These are phyloP conservation scores for Gypsophila paniculata DNA, from an alignment of 179 eudicot species.

Conservation along the genomic window DNA sequence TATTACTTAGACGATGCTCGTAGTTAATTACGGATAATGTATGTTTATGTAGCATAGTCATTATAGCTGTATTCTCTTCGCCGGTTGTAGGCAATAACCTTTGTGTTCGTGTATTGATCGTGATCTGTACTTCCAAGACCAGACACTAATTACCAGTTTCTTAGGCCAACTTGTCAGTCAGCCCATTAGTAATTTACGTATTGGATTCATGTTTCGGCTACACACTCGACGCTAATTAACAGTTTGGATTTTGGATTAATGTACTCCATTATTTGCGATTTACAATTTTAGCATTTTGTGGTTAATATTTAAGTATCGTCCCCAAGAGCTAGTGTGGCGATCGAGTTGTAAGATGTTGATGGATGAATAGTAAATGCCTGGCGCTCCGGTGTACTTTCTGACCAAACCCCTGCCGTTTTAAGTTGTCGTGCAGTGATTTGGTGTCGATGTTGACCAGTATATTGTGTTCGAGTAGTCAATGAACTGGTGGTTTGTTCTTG, in stretches of 20 bases:
- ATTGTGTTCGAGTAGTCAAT: not conserved
- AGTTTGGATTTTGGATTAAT: not conserved
- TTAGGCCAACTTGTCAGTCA: not conserved
- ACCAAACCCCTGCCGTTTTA: not conserved
- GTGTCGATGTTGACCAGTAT: not conserved
- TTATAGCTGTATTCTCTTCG: not conserved
- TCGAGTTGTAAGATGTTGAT: conserved; percentile 4
- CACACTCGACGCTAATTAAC: too few species aligned
- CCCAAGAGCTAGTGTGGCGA: not conserved
- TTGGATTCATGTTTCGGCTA: too few species aligned
- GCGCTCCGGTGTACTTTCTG: not conserved
- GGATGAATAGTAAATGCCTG: not conserved
- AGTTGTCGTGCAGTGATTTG: not conserved
- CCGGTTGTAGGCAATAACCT: conserved; percentile 13
- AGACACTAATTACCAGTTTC: not conserved
- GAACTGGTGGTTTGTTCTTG: not conserved
- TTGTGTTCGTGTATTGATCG: conserved; percentile 14
- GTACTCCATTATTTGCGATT: not conserved
- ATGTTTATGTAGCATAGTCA: conserved; percentile 19
- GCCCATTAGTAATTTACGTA: not conserved
- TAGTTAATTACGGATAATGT: conserved; percentile 17
- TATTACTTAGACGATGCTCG: not conserved
- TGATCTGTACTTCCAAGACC: not conserved
- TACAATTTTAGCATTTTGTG: not conserved
- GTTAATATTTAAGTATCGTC: not conserved